Evolutionary conservation across 257 asterid species (phyloP).

Genomic region (Haberlea rhodopensis): DNA sequence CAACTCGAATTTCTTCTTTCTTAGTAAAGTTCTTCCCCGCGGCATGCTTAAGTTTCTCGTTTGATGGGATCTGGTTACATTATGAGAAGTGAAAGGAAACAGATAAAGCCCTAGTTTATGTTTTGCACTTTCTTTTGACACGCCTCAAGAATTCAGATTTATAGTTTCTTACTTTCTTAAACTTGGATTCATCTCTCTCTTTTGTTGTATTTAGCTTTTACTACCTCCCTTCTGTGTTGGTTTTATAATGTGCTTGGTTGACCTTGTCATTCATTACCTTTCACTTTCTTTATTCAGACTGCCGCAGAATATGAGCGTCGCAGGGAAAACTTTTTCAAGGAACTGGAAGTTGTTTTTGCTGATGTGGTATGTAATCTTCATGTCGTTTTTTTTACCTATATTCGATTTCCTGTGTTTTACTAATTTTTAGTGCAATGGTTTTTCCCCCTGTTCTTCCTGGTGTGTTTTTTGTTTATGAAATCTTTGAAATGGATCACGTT

Average conservation of each 20-base stretch:
- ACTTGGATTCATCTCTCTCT: not conserved
- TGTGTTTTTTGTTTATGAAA: not conserved
- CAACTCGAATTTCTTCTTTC: no score
- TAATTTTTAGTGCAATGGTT: not conserved
- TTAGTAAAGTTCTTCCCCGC: no score
- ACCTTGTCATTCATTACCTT: constrained; percentile 9
- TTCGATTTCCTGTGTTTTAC: not conserved
- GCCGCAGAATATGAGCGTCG: constrained; percentile 85
- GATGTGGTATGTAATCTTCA: constrained; percentile 68
- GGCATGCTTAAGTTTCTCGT: no score
- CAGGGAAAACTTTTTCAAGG: constrained; percentile 83
- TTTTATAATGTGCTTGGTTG: constrained; percentile 1
- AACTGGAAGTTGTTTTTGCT: constrained; percentile 80
- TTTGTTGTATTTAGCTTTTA: not conserved
- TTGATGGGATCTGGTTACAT: no score
- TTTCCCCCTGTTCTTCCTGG: not conserved
- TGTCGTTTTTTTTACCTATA: constrained; percentile 6
- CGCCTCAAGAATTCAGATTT: not conserved
- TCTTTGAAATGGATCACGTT: not conserved
- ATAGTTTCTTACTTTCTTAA: not conserved
- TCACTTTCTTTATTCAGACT: constrained; percentile 44
- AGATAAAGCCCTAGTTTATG: no score
- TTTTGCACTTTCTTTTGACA: not conserved
- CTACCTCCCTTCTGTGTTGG: not conserved
- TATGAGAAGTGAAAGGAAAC: not conserved